Percentiles rank a stretch among this genome's conserved stretches.
These are phyloP conservation scores for Alternaria gaisen DNA, from an alignment of 2,329 filamentous ascomycete species.

Conservation along the genomic window DNA sequence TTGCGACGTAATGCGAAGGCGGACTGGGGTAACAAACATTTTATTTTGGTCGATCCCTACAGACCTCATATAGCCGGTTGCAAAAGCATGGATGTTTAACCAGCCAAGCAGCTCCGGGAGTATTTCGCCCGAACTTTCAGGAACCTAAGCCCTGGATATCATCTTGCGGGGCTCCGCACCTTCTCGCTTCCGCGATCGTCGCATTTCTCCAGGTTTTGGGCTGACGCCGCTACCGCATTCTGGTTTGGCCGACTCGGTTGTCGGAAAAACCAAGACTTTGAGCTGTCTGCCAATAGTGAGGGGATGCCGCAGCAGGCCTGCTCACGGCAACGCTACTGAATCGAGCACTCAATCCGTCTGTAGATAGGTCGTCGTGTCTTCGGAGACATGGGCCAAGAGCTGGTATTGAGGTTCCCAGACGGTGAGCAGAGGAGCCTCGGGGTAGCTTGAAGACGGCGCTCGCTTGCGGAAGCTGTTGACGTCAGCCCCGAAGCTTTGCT, in stretches of 20 bases:
- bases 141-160: constrained; percentile 23
- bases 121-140: constrained; percentile 36
- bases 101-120: constrained; percentile 39
- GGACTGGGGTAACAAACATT: constrained; percentile 4
- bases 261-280: constrained; percentile 29
- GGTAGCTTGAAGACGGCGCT: not conserved
- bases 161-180: constrained; percentile 36
- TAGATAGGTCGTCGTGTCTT: not conserved
- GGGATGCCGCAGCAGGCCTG: not conserved
- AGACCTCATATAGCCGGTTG: constrained; percentile 31
- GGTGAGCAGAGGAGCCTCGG: not conserved
- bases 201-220: constrained; percentile 32
- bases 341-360: not conserved
- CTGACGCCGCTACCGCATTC: constrained; percentile 20
- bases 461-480: not conserved
- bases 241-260: constrained; percentile 2
- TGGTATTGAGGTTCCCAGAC: not conserved
- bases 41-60: constrained; percentile 10
- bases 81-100: constrained; percentile 18
- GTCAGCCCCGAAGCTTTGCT: not conserved
- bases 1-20: constrained; percentile 6
- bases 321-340: not conserved
- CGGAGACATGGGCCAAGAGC: constrained; percentile 3
- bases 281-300: constrained; percentile 4
- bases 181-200: constrained; percentile 22